Conservation (phyloP, 371 early-diverging fungal species). For the Sanchytrium tribonematis region DNA sequence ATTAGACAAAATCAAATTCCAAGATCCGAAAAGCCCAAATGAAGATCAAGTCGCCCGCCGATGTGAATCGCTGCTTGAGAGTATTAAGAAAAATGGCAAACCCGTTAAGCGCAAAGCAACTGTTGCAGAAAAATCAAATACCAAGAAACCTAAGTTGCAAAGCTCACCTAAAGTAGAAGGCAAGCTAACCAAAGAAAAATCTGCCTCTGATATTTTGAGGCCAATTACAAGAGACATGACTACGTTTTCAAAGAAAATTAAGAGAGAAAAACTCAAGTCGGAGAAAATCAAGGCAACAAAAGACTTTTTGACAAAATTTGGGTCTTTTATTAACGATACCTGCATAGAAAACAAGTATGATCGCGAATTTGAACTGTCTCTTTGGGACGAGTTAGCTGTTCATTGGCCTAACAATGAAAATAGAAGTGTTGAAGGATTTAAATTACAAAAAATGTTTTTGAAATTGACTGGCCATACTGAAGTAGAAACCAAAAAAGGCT, state of each 20-base stretch:
- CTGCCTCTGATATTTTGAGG: not conserved
- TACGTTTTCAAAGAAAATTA: not conserved
- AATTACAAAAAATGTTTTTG: not conserved
- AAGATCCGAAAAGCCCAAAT: not conserved
- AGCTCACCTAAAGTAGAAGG: not conserved
- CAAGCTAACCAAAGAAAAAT: not conserved
- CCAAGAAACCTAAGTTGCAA: not conserved
- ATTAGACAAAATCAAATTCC: constrained; percentile 11
- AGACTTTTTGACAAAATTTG: not conserved
- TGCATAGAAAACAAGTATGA: not conserved
- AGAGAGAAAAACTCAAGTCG: not conserved
- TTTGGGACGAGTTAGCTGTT: not conserved
- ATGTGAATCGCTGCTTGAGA: not conserved
- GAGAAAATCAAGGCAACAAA: not conserved
- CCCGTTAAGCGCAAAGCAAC: not conserved
- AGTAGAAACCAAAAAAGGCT: not conserved
- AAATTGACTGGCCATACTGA: not conserved
- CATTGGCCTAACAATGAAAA: not conserved
- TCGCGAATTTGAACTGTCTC: not conserved
- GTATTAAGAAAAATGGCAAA: not conserved
- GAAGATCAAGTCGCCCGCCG: not conserved
- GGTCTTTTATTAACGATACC: not conserved
- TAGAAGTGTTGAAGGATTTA: not conserved
- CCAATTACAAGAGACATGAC: not conserved
- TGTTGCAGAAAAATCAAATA: not conserved